phyloP scores from a whole-genome alignment of 768 basidiomycete species.

The Rhizopogon vesiculosus region DNA sequence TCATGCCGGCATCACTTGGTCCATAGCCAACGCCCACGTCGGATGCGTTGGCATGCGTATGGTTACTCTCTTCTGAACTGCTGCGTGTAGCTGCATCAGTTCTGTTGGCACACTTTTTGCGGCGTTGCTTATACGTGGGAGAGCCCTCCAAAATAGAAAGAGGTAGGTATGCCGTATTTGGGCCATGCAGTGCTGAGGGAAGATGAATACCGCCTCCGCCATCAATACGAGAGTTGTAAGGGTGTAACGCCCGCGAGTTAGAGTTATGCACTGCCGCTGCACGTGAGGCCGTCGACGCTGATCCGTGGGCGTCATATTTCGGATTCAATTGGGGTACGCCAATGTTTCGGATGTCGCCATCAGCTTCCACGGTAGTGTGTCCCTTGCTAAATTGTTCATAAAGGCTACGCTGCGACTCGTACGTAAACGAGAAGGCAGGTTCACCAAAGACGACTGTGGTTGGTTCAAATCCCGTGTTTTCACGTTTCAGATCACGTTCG shows the following conservation, averaged over 20 bases:
- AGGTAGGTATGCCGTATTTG: constrained; percentile 45
- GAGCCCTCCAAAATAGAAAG: constrained; percentile 81
- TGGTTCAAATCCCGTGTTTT: constrained; percentile 85
- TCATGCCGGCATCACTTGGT: constrained; percentile 30
- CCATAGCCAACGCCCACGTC: constrained; percentile 24
- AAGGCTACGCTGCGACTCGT: constrained; percentile 79
- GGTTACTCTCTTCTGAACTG: constrained; percentile 16
- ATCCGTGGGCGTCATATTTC: constrained; percentile 9
- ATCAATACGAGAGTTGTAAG: constrained; percentile 16
- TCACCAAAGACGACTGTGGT: constrained; percentile 76
- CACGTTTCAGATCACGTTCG: constrained; percentile 93
- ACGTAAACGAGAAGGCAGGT: constrained; percentile 84
- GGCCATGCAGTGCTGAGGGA: constrained; percentile 14
- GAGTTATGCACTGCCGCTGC: constrained; percentile 7
- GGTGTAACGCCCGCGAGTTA: constrained; percentile 15
- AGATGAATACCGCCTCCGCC: constrained; percentile 10
- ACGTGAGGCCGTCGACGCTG: constrained; percentile 3
- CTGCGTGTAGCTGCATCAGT: constrained; percentile 25
- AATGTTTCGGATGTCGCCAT: constrained; percentile 1
- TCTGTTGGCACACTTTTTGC: constrained; percentile 61
- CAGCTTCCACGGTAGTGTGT: constrained; percentile 27
- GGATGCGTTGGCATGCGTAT: constrained; percentile 6
- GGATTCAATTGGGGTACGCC: constrained; percentile 7
- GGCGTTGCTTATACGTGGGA: constrained; percentile 84
- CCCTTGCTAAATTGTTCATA: constrained; percentile 81